Percentiles rank a stretch among this genome's conserved stretches.
phyloP scores from a whole-genome alignment of 495 filamentous ascomycete genomes.

The Tuber microsphaerosporum region DNA sequence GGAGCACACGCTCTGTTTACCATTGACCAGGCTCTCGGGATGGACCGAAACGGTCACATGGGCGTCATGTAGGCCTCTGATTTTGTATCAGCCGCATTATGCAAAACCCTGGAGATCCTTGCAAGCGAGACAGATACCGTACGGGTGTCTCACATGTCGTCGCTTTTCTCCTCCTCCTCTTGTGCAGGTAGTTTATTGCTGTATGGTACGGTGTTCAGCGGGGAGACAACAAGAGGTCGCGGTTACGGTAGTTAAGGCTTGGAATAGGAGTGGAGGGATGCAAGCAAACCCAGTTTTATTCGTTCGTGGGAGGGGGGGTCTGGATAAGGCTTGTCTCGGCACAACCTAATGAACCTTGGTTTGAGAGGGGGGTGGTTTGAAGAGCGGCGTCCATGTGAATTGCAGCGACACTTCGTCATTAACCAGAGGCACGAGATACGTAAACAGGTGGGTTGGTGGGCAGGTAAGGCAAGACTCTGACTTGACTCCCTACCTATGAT shows the following conservation, averaged over 20 bases:
- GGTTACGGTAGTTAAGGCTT: not conserved
- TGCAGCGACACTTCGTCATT: not conserved
- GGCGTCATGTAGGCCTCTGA: constrained; percentile 2
- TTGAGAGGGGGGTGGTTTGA: not conserved
- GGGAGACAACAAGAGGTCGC: not conserved
- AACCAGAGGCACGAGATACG: not conserved
- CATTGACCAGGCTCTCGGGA: constrained; percentile 20
- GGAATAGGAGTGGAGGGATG: not conserved
- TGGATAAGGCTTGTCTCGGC: not conserved
- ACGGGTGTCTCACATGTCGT: not conserved
- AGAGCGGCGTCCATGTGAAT: not conserved
- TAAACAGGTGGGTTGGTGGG: constrained; percentile 4
- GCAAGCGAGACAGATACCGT: not conserved
- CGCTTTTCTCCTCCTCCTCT: not conserved
- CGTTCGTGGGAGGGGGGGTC: not conserved
- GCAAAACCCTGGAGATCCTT: constrained; percentile 13
- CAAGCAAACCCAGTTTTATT: not conserved
- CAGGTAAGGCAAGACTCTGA: not conserved
- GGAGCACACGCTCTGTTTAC: not conserved
- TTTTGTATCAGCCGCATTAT: constrained; percentile 1
- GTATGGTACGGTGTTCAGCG: not conserved
- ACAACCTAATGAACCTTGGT: not conserved
- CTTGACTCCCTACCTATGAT: not conserved
- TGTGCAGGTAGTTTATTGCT: not conserved
- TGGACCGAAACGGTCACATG: constrained; percentile 19